Percentiles rank a stretch among this genome's conserved stretches.
Conservation (phyloP, 306 rosid species). For the Glycine soja region DNA sequence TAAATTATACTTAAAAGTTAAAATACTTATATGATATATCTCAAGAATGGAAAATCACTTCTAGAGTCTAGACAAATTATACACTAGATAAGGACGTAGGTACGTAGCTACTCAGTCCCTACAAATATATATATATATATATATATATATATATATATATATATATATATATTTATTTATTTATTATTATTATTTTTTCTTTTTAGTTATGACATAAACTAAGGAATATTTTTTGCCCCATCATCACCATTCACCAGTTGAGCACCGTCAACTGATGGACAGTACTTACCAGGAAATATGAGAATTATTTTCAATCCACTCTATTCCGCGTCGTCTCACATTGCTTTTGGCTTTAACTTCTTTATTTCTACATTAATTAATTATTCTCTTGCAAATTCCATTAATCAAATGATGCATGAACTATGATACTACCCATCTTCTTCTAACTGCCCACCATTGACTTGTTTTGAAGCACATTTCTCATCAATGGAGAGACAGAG, state of each 20-base stretch:
- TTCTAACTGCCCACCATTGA: constrained; percentile 39
- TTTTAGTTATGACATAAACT: background rate
- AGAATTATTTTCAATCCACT: background rate
- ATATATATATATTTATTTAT: background rate
- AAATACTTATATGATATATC: no score
- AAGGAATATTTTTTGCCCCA: background rate
- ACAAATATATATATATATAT: background rate
- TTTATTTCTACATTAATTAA: background rate
- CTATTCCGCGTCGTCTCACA: background rate
- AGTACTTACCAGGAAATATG: background rate
- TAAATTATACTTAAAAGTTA: no score
- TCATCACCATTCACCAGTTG: background rate
- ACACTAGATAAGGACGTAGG: background rate
- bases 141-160: background rate
- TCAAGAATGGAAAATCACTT: no score
- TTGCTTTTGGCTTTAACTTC: background rate
- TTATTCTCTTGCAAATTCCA: background rate
- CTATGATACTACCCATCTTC: constrained; percentile 8
- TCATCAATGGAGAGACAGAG: constrained; percentile 77
- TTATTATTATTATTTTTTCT: background rate
- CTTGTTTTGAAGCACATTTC: constrained; percentile 10
- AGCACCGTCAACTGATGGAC: background rate
- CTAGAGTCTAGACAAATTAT: background rate
- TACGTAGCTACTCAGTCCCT: background rate
- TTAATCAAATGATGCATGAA: constrained; percentile 41